These are phyloP conservation scores for Inga laurina DNA, from an alignment of 306 rosid genomes.

Conservation along the genomic window DNA sequence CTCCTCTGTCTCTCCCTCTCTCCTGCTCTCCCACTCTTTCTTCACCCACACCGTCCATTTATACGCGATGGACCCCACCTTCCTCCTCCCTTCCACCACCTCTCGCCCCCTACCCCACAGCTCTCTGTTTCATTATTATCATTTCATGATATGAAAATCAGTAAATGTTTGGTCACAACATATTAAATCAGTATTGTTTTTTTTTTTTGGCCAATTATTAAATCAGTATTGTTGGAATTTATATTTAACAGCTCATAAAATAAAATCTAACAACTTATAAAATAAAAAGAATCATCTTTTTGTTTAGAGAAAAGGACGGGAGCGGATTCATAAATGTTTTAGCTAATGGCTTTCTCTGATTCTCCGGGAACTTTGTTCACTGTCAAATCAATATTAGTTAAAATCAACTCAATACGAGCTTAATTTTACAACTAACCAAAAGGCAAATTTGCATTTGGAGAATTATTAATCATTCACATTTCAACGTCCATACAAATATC, in stretches of 20 bases:
- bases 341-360: not conserved
- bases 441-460: not conserved
- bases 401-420: not conserved
- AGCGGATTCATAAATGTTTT: too few species aligned
- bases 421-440: not conserved
- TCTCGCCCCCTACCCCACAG: not conserved
- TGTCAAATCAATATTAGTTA: not conserved
- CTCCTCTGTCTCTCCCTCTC: too few species aligned
- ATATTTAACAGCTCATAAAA: too few species aligned
- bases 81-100: not conserved
- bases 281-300: too few species aligned
- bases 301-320: too few species aligned
- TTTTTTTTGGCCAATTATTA: too few species aligned
- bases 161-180: too few species aligned
- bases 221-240: too few species aligned
- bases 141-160: not conserved
- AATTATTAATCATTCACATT: not conserved
- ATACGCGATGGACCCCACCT: not conserved
- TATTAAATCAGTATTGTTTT: too few species aligned
- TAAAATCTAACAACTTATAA: too few species aligned
- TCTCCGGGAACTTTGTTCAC: not conserved
- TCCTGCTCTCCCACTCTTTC: not conserved
- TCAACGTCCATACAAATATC: not conserved
- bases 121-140: not conserved
- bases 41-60: not conserved